These are phyloP conservation scores for Colletotrichum falcatum DNA, from an alignment of 2,329 filamentous ascomycete genomes.

Conservation along the genomic window DNA sequence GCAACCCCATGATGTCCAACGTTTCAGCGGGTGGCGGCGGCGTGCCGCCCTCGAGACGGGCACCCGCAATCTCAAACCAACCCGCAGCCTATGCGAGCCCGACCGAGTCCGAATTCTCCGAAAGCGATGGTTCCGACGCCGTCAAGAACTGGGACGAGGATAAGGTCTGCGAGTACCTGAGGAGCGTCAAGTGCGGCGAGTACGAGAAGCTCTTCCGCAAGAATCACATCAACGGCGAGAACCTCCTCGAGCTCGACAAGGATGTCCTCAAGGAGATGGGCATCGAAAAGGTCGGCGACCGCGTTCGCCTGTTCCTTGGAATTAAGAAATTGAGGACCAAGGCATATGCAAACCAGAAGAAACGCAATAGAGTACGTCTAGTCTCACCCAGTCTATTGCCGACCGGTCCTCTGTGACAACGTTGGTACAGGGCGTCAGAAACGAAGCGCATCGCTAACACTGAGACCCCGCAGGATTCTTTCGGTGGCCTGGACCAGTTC, in stretches of 20 bases:
- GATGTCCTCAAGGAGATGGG: slow-evolving; percentile 97
- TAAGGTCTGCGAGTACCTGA: slow-evolving; percentile 89
- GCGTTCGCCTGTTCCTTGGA: slow-evolving; percentile 88
- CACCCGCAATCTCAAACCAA: slow-evolving; percentile 60
- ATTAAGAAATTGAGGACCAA: slow-evolving; percentile 87
- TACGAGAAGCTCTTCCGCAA: slow-evolving; percentile 91
- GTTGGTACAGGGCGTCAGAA: neutral
- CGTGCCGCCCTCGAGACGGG: slow-evolving; percentile 64
- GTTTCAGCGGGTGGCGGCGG: slow-evolving; percentile 61
- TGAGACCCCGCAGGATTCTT: slow-evolving; percentile 74
- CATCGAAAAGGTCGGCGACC: slow-evolving; percentile 96
- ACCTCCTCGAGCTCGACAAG: slow-evolving; percentile 96
- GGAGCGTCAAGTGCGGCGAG: slow-evolving; percentile 91
- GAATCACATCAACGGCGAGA: slow-evolving; percentile 98
- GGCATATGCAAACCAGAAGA: slow-evolving; percentile 81
- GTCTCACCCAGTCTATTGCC: neutral
- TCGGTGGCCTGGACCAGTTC: slow-evolving; percentile 80
- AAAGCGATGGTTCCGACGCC: slow-evolving; percentile 79
- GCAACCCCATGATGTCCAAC: slow-evolving; percentile 59
- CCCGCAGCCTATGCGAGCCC: slow-evolving; percentile 79
- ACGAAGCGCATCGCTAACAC: neutral
- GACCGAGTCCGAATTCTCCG: slow-evolving; percentile 93
- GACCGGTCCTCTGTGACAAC: neutral
- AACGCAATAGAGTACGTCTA: slow-evolving; percentile 81
- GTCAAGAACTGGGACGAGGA: slow-evolving; percentile 92